Evolutionary conservation across 192 early-diverging fungal species (phyloP).

Genomic region (Cladochytrium replicatum): DNA sequence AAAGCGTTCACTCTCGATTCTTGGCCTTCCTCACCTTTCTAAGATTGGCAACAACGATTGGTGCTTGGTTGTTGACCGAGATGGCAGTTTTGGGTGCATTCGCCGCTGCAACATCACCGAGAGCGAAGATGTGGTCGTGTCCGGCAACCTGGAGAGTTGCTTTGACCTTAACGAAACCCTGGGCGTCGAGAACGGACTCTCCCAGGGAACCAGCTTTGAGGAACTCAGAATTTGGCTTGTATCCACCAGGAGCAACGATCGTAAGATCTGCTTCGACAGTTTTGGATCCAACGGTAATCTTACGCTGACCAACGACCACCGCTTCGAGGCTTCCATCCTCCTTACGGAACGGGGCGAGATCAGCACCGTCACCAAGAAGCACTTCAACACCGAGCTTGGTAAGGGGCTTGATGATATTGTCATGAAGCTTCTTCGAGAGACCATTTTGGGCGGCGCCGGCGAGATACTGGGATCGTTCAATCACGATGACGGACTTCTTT

Average conservation of each 20-base stretch:
- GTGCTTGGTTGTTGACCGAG: too few species aligned
- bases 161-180: neutral
- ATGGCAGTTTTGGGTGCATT: neutral
- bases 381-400: neutral
- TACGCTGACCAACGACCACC: neutral
- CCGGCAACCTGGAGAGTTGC: neutral
- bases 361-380: neutral
- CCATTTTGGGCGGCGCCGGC: neutral
- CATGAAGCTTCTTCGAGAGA: neutral
- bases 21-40: too few species aligned
- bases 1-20: too few species aligned
- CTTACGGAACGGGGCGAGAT: neutral
- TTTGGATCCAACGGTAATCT: neutral
- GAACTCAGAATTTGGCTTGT: neutral
- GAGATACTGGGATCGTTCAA: neutral
- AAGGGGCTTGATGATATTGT: too few species aligned
- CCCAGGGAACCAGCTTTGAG: neutral
- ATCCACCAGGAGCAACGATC: neutral
- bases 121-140: neutral
- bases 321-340: neutral
- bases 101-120: neutral
- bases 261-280: neutral
- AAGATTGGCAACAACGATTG: too few species aligned
- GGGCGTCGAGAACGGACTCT: neutral
- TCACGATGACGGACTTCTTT: neutral